phyloP scores from a whole-genome alignment of 1,284 basidiomycete genomes.

The Heterobasidion irregulare region DNA sequence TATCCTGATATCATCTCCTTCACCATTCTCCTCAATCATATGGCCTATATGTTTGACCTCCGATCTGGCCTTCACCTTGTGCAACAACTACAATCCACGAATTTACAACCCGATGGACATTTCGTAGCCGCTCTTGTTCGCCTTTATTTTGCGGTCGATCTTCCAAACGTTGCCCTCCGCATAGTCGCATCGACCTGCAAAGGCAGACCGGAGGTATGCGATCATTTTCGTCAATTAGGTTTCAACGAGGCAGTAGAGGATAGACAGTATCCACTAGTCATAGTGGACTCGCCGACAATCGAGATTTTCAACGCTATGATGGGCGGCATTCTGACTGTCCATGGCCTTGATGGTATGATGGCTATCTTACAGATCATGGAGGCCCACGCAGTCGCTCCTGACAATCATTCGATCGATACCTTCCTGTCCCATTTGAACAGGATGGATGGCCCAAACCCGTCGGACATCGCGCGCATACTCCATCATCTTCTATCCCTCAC shows the following conservation, averaged over 20 bases:
- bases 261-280: background rate
- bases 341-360: slow-evolving; percentile 38
- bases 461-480: slow-evolving; percentile 37
- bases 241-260: background rate
- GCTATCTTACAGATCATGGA: slow-evolving; percentile 47
- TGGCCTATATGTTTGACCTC: slow-evolving; percentile 37
- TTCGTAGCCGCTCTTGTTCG: slow-evolving; percentile 47
- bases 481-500: slow-evolving; percentile 29
- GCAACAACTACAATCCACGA: slow-evolving; percentile 34
- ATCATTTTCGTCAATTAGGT: background rate
- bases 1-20: slow-evolving; percentile 48
- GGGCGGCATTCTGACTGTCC: slow-evolving; percentile 33
- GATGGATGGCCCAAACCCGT: slow-evolving; percentile 30
- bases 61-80: slow-evolving; percentile 38
- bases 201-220: background rate
- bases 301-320: slow-evolving; percentile 55
- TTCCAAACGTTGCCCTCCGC: slow-evolving; percentile 36
- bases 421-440: slow-evolving; percentile 42
- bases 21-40: slow-evolving; percentile 53
- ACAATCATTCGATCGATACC: slow-evolving; percentile 44
- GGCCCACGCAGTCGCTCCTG: slow-evolving; percentile 34
- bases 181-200: slow-evolving; percentile 40
- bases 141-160: slow-evolving; percentile 39
- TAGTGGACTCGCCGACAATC: slow-evolving; percentile 25
- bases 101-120: slow-evolving; percentile 36